Percentiles rank a stretch among this genome's conserved stretches.
Conservation (phyloP, 139 green algal species). For the Coelastrella sp. region DNA sequence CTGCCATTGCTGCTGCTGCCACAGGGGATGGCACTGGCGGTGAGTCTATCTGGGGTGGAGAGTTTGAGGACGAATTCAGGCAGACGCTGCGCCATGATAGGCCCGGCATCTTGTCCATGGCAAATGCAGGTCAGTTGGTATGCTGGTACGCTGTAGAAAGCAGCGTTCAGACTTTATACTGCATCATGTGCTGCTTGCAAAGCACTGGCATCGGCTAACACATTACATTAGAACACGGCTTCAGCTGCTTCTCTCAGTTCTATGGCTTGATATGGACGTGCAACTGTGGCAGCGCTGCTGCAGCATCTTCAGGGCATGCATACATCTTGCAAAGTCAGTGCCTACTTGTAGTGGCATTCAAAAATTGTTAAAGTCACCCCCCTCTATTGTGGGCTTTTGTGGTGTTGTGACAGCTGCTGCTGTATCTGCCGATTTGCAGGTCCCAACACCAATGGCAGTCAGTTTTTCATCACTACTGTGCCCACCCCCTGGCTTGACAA, state of each 20-base stretch:
- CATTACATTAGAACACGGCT: too few relatives aligned
- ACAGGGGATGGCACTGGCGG: slow-evolving; percentile 96
- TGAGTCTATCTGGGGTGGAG: slow-evolving; percentile 95
- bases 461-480: slow-evolving; percentile 95
- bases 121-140: slow-evolving; percentile 76
- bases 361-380: too few relatives aligned
- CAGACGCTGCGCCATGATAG: slow-evolving; percentile 91
- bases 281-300: too few relatives aligned
- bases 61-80: slow-evolving; percentile 98
- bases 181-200: too few relatives aligned
- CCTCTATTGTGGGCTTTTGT: not conserved
- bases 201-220: too few relatives aligned
- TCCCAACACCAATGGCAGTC: slow-evolving; percentile 55
- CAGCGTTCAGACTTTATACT: not conserved
- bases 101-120: slow-evolving; percentile 85
- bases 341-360: not conserved
- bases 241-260: too few relatives aligned
- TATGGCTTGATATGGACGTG: too few relatives aligned
- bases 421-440: not conserved
- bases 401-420: slow-evolving; percentile 55
- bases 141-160: not conserved
- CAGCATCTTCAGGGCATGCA: too few relatives aligned
- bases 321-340: not conserved
- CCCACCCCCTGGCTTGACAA: slow-evolving; percentile 88
- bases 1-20: not conserved